Base-by-base conservation (phyloP, 441 rosid species). In the Corymbia calophylla region DNA sequence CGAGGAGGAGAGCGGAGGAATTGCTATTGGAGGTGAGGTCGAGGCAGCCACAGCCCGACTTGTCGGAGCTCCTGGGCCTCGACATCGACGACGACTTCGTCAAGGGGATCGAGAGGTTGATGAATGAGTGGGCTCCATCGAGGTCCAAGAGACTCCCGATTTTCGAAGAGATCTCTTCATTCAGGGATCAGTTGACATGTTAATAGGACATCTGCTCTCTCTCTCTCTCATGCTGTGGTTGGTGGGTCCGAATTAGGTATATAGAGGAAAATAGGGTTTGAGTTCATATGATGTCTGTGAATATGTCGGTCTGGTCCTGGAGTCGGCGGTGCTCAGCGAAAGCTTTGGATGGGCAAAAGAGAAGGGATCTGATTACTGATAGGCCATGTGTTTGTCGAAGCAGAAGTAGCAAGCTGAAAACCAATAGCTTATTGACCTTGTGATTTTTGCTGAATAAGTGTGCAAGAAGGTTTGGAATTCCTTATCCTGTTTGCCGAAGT, bases 131-230 rank as follows among this genome's bases (percentile, higher is more conserved):
- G 96, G 94, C 91, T 56, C 96, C 95, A 2, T 92, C 93, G 8
- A 93, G 95, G 89, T 94, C 99, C 49, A 96, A 92, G 91, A 96
- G 99, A 91, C 93, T 97, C 8, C 99, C 99, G 8, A 94, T 97
- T 88, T 97, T 97, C 49, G 98, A 97, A 91, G 94, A 96, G 92
- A 97, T 97, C 55, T 95, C 97, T 64, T 93, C 96, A 15, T 92
- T 93, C 55, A 93, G 96, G 88, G 95, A 97, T 92, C 97, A 92
- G 82, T 35, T 95, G 88, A 94, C 95, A 18, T 96, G 95, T 84
- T 96, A 89, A 89, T 21, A 48, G 44, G 66, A 44, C 56, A 23
- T 66, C 8, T 16, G 8, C 44, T 3, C 55, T 19, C 39, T 60
- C 44, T 21, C 31, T 39, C 73, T 60, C 70, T 13, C 68, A 7